These are phyloP conservation scores for Blepharisma japonicum DNA, from an alignment of 73 alveolate genomes.

Conservation along the genomic window DNA sequence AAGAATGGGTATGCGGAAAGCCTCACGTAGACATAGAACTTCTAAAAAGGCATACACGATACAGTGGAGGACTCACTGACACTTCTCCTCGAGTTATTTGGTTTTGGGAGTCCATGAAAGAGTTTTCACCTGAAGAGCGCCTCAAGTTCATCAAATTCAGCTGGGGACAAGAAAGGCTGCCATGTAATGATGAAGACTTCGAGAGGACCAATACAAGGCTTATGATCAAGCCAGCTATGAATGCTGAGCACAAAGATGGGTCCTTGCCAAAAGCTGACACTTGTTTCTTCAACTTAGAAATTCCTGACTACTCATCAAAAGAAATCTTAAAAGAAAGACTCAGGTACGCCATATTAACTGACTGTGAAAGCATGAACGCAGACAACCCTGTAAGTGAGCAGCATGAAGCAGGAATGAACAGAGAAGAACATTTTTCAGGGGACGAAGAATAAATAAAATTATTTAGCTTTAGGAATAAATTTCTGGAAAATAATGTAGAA, in stretches of 20 bases:
- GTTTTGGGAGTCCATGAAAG: conserved; percentile 94
- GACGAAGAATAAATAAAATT: conserved; percentile 18
- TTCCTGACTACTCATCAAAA: conserved; percentile 89
- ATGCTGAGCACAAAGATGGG: conserved; percentile 74
- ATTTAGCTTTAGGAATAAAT: too few species aligned
- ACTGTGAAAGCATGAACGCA: conserved; percentile 94
- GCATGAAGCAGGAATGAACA: conserved; percentile 30
- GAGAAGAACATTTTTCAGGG: conserved; percentile 29
- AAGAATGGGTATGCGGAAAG: conserved; percentile 93
- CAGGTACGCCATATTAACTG: conserved; percentile 84
- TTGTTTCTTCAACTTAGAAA: conserved; percentile 95
- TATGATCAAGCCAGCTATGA: conserved; percentile 87
- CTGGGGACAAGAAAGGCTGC: conserved; percentile 98
- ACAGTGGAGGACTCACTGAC: conserved; percentile 83
- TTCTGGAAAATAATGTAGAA: too few species aligned
- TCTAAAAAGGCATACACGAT: conserved; percentile 89
- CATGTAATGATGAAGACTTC: conserved; percentile 97
- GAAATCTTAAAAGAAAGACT: conserved; percentile 78
- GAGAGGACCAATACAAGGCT: conserved; percentile 86
- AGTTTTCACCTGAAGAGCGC: conserved; percentile 84
- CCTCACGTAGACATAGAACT: conserved; percentile 87
- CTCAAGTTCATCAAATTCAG: conserved; percentile 94
- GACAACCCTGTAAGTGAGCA: conserved; percentile 50
- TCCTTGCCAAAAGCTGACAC: conserved; percentile 98
- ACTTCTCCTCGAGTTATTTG: conserved; percentile 75